Evolutionary conservation across 2,329 filamentous ascomycete species (phyloP), one percentile per base, ranked within the genome.

Genomic region (Rutstroemia sp.): DNA sequence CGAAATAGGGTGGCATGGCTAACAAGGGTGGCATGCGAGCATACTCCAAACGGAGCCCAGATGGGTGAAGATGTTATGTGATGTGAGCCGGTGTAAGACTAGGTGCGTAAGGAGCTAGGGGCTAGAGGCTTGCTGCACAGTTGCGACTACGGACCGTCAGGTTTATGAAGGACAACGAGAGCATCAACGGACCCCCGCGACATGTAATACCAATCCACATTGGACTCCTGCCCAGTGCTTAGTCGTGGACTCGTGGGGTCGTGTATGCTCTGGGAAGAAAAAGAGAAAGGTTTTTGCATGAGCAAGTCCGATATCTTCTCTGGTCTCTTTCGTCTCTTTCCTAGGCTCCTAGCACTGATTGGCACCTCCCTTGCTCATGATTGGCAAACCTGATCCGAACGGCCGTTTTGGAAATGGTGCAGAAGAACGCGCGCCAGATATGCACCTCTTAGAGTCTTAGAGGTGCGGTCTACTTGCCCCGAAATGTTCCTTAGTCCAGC

Each of bases 61-160:
- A 42, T 25, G 12, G 25, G 44, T 23, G 25, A 23, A 47, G 19
- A 21, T 27, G 7, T 27, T n/a, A 16, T 47, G 10, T 6, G 21
- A 4, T 25, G n/a, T 18, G 30, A 46, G 7, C n/a, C 10, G 42
- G 21, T 18, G 42, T 27, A 38, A 25, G 23, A 27, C 38, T 10
- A 46, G 23, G 41, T n/a, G 39, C 9, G 10, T 34, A 27, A 27
- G 25, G 25, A 27, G 25, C 25, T 34, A 12, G 30, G 27, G 30
- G 30, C 30, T 34, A 34, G 52, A 7, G 19, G 34, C 19, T 27
- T 38, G 23, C 48, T 55, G 53, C 47, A 55, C 19, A 47, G 18
- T 51, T 50, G 46, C 53, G 53, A 44, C 34, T 45, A 55, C 53
- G 53, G 53, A 38, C 47, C 39, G 12, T 34, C 48, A 44, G 27